Conservation (phyloP, 495 filamentous ascomycete genomes). For the Ramalina intermedia region DNA sequence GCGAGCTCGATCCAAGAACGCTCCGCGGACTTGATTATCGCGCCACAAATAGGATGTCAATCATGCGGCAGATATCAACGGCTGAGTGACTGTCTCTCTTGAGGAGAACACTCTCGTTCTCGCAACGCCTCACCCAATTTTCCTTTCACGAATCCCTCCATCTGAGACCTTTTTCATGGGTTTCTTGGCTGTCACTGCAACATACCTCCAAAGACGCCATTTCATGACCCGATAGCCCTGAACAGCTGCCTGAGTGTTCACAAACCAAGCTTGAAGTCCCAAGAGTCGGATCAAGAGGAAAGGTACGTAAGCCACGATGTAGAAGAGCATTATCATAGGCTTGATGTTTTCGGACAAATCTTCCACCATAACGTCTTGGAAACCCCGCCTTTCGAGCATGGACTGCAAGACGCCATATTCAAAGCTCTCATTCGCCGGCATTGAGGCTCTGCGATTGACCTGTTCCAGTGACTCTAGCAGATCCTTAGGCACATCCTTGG, state of each 20-base stretch:
- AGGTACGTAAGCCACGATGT: conserved; percentile 34
- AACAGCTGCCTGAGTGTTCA: conserved; percentile 34
- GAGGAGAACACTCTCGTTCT: no score
- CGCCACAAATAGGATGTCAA: no score
- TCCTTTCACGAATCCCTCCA: no score
- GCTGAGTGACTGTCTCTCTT: no score
- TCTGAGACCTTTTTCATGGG: no score
- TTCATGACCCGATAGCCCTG: conserved; percentile 22
- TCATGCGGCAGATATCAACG: no score
- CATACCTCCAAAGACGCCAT: conserved; percentile 21
- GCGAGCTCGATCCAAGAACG: no score
- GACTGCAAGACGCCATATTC: conserved; percentile 18
- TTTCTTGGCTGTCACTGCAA: conserved; percentile 22
- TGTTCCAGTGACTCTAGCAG: conserved; percentile 22
- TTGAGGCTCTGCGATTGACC: conserved; percentile 31
- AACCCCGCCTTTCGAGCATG: conserved; percentile 35
- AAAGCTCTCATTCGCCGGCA: conserved; percentile 30
- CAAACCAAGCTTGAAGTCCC: conserved; percentile 28
- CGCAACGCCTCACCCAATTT: no score
- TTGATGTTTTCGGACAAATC: conserved; percentile 35
- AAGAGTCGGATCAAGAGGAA: conserved; percentile 34
- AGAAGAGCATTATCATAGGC: conserved; percentile 39
- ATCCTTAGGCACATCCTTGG: conserved; percentile 19
- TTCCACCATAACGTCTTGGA: conserved; percentile 30
- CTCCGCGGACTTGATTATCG: no score